Evolutionary conservation across 371 early-diverging fungal genomes (phyloP).

Genomic region (Mortierella sp.): DNA sequence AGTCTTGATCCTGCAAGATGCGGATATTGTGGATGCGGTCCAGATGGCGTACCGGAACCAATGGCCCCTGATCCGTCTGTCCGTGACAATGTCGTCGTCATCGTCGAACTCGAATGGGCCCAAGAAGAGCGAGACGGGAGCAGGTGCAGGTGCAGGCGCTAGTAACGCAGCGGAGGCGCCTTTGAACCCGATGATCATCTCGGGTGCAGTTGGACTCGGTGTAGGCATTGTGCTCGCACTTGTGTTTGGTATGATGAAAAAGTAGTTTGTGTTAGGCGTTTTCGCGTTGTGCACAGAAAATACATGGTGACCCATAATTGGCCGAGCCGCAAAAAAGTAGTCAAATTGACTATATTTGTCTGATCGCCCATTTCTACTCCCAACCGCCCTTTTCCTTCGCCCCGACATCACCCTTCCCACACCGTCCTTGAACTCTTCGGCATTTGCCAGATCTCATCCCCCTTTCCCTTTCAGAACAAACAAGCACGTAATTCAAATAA

Average conservation of each 20-base stretch:
- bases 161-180: not conserved
- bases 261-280: constrained; percentile 3
- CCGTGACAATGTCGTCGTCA: constrained; percentile 39
- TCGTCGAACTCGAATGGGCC: constrained; percentile 10
- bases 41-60: constrained; percentile 72
- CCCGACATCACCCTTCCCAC: no score
- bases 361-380: no score
- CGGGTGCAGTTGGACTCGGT: constrained; percentile 45
- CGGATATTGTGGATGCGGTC: constrained; percentile 82
- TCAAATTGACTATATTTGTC: no score
- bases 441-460: not conserved
- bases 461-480: not conserved
- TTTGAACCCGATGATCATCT: constrained; percentile 26
- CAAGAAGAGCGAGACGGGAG: not conserved
- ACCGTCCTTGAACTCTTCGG: no score
- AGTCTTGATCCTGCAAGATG: constrained; percentile 70
- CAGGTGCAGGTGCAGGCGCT: not conserved
- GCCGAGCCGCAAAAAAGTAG: no score
- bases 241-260: constrained; percentile 39
- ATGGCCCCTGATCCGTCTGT: constrained; percentile 39
- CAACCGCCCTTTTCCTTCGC: no score
- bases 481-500: not conserved
- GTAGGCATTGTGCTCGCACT: constrained; percentile 33
- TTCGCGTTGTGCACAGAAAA: no score
- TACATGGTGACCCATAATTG: no score